These are phyloP conservation scores for Euphorbia lathyris DNA, from an alignment of 345 rosid genomes.

Conservation along the genomic window DNA sequence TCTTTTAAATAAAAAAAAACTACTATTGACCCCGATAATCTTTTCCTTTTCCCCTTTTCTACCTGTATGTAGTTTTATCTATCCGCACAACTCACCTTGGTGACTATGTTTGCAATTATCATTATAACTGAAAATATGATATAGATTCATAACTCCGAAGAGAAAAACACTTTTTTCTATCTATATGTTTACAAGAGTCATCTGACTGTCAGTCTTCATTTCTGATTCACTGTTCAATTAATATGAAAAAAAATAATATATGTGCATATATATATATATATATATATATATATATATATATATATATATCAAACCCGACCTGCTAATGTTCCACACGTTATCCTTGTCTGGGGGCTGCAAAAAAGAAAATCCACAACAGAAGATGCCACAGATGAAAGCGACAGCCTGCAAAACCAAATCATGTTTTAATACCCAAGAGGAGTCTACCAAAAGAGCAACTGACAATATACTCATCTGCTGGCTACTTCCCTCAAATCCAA, in stretches of 20 bases:
- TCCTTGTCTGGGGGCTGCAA: constrained; percentile 40
- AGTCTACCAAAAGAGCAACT: not conserved
- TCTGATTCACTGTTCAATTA: not conserved
- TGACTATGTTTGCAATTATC: too few relatives aligned
- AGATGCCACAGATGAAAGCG: constrained; percentile 70
- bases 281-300: too few relatives aligned
- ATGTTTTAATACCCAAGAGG: not conserved
- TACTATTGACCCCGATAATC: too few relatives aligned
- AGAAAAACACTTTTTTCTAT: too few relatives aligned
- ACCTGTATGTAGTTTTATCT: too few relatives aligned
- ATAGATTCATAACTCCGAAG: too few relatives aligned
- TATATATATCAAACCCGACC: constrained; percentile 44
- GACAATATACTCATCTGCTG: not conserved
- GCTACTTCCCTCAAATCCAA: not conserved
- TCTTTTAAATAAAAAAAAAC: too few relatives aligned
- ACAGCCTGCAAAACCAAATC: constrained; percentile 57
- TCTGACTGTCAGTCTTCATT: not conserved
- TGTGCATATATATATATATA: too few relatives aligned
- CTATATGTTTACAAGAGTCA: not conserved
- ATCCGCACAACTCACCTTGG: too few relatives aligned
- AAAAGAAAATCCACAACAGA: constrained; percentile 50
- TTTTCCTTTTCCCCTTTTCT: too few relatives aligned
- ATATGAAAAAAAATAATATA: not conserved
- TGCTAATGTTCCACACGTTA: constrained; percentile 50
- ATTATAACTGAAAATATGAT: too few relatives aligned